phyloP scores from a whole-genome alignment of 192 early-diverging fungal genomes.

The Coemansia sp. region DNA sequence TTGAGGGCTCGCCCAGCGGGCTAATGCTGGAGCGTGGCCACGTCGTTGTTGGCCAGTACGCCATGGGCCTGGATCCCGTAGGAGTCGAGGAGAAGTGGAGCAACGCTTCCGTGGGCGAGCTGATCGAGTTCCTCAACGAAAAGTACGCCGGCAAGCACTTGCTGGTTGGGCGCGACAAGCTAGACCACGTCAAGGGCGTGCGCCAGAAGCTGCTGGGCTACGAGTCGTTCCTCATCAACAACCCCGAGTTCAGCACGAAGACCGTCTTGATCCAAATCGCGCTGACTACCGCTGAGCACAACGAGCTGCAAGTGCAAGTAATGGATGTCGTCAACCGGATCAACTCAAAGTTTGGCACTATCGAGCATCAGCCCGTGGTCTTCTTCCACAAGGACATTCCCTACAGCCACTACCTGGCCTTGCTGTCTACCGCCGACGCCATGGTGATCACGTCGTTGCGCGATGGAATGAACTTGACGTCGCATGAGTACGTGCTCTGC shows the following conservation, averaged over 20 bases:
- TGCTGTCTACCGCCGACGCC: conserved; percentile 83
- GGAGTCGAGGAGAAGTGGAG: conserved; percentile 69
- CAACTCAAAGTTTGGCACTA: conserved; percentile 86
- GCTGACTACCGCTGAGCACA: conserved; percentile 85
- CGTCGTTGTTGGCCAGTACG: conserved; percentile 88
- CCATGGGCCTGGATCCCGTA: conserved; percentile 88
- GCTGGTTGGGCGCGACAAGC: conserved; percentile 92
- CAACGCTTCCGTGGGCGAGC: conserved; percentile 70
- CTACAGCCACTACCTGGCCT: conserved; percentile 84
- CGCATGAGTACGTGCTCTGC: conserved; percentile 91
- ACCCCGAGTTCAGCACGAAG: conserved; percentile 90
- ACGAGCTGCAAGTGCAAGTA: conserved; percentile 83
- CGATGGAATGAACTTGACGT: conserved; percentile 97
- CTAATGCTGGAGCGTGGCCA: conserved; percentile 76
- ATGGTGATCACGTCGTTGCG: conserved; percentile 88
- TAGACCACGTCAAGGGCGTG: conserved; percentile 95
- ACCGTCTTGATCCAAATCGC: conserved; percentile 95
- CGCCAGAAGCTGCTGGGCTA: conserved; percentile 92
- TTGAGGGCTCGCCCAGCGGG: conserved; percentile 83
- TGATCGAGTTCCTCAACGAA: conserved; percentile 74
- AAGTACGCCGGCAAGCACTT: conserved; percentile 91
- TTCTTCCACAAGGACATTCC: conserved; percentile 91
- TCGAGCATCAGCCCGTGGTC: conserved; percentile 88
- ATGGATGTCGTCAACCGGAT: conserved; percentile 89
- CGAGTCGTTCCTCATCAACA: conserved; percentile 80